Evolutionary conservation across 345 rosid species (phyloP), one percentile per base, ranked within the genome.

Genomic region (thale cress (Arabidopsis thaliana)): DNA sequence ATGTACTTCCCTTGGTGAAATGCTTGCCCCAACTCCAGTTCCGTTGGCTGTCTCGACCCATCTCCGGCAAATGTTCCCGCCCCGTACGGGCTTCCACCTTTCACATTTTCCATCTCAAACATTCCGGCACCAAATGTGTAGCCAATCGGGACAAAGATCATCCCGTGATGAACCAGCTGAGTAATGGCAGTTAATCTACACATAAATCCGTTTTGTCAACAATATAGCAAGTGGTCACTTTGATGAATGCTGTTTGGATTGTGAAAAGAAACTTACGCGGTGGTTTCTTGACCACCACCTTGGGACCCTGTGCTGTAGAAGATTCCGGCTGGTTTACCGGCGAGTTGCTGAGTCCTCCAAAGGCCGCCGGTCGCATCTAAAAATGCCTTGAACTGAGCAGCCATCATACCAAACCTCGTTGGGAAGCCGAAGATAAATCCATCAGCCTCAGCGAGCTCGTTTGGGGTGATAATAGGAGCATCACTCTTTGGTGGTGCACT

Each of bases 341-440:
- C 97, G 44, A 93, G 97, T 73, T 80, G 83, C 57, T 91, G 98
- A 67, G 94, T 83, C 71, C 96, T 88, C 98, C 98, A 91, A 24
- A 89, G 82, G 14, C 91, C 96, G 38, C 98, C 98, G 33, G 97
- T 93, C 71, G 97, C 84, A 79, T 93, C 97, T 69, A 93, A 40
- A 79, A 93, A 93, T 9, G 98, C 94, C 73, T 93, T 93, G 71
- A 93, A 93, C 74, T 93, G 97, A 65, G 97, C 96, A 79, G 94
- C 80, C 98, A 93, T 93, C 98, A 93, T 93, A 20, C 98, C 98
- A 42, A 88, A 93, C 88, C 97, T 87, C 61, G 97, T 93, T 45
- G 98, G 98, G 86, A 93, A 93, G 58, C 97, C 98, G 40, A 91
- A 87, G 67, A 93, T 73, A 55, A 91, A 79, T 4, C 97, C 98